phyloP scores from a whole-genome alignment of 2,329 filamentous ascomycete species.

The Paecilomyces variotii region DNA sequence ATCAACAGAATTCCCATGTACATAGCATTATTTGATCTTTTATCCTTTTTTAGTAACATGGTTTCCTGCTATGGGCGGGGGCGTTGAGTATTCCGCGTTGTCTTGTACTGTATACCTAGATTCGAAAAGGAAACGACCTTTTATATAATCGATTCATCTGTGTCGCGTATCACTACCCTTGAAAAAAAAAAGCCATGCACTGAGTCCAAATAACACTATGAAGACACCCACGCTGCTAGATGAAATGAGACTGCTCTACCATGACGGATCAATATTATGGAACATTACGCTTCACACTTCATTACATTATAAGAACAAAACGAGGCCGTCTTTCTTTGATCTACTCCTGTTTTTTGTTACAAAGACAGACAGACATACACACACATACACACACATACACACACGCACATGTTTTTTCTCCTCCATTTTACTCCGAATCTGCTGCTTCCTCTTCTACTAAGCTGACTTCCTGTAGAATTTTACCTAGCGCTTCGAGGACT shows the following conservation, averaged over 20 bases:
- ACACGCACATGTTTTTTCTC: not conserved
- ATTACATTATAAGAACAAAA: too few relatives aligned
- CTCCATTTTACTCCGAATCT: constrained; percentile 6
- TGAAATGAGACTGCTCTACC: too few relatives aligned
- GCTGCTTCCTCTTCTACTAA: constrained; percentile 3
- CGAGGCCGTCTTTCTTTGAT: too few relatives aligned
- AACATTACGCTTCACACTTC: too few relatives aligned
- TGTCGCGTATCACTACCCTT: too few relatives aligned
- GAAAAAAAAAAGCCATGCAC: too few relatives aligned
- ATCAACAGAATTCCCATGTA: not conserved
- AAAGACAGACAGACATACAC: not conserved
- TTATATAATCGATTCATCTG: not conserved
- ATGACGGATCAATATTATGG: too few relatives aligned
- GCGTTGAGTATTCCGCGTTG: not conserved
- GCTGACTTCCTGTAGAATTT: constrained; percentile 54
- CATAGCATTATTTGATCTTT: not conserved
- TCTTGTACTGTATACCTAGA: not conserved
- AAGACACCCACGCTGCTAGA: too few relatives aligned
- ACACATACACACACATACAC: not conserved
- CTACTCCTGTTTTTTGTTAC: too few relatives aligned
- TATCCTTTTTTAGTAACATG: not conserved
- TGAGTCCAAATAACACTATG: too few relatives aligned
- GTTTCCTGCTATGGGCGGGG: not conserved
- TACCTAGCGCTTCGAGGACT: constrained; percentile 44
- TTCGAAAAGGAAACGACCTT: not conserved